Percentiles rank a stretch among this genome's conserved stretches.
phyloP scores from a whole-genome alignment of 192 early-diverging fungal genomes.

The Geranomyces michiganensis region DNA sequence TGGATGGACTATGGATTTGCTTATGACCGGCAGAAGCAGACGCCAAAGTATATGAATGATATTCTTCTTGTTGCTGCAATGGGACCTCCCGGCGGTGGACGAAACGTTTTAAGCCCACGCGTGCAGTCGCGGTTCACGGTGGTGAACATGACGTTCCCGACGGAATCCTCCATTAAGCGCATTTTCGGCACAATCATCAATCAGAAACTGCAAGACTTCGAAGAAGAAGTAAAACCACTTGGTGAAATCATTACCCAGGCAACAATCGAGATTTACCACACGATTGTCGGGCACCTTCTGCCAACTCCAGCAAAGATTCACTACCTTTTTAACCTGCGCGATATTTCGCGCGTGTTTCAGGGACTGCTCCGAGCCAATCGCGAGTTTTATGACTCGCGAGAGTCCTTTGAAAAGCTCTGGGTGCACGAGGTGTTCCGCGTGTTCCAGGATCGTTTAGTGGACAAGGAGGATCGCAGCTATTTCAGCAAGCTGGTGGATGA shows the following conservation, averaged over 20 bases:
- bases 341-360: slow-evolving; percentile 66
- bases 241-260: slow-evolving; percentile 57
- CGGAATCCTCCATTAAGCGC: slow-evolving; percentile 47
- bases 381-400: slow-evolving; percentile 59
- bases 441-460: slow-evolving; percentile 58
- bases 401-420: slow-evolving; percentile 58
- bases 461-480: slow-evolving; percentile 55
- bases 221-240: slow-evolving; percentile 57
- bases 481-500: slow-evolving; percentile 59
- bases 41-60: slow-evolving; percentile 57
- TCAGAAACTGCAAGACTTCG: slow-evolving; percentile 59
- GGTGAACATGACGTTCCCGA: slow-evolving; percentile 62
- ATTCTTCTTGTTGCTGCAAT: slow-evolving; percentile 56
- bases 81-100: slow-evolving; percentile 63
- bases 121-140: slow-evolving; percentile 61
- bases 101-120: slow-evolving; percentile 56
- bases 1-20: slow-evolving; percentile 64
- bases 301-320: slow-evolving; percentile 65
- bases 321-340: slow-evolving; percentile 64
- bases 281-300: slow-evolving; percentile 52
- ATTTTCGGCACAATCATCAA: slow-evolving; percentile 63
- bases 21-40: slow-evolving; percentile 61
- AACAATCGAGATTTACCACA: slow-evolving; percentile 63
- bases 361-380: slow-evolving; percentile 56
- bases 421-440: slow-evolving; percentile 58